Conservation (phyloP, 2,329 filamentous ascomycete genomes). For the Pseudocercospora cruenta region DNA sequence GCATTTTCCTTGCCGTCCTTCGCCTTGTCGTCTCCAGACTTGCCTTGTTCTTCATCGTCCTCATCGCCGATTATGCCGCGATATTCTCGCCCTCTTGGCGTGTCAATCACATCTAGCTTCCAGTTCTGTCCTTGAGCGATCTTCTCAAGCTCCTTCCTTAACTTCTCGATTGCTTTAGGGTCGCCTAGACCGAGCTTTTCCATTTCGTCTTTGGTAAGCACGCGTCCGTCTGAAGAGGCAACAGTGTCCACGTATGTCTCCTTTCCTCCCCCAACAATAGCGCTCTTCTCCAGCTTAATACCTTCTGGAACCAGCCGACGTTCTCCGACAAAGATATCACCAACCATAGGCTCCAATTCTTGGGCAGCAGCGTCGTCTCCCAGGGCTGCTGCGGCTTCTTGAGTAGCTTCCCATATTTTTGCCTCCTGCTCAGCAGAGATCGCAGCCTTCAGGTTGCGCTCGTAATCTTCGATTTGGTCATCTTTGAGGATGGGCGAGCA, state of each 20-base stretch:
- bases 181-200: slow-evolving; percentile 67
- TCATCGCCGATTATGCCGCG: slow-evolving; percentile 69
- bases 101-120: slow-evolving; percentile 79
- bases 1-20: neutral
- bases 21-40: slow-evolving; percentile 9
- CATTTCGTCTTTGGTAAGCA: slow-evolving; percentile 47
- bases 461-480: slow-evolving; percentile 49
- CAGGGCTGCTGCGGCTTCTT: slow-evolving; percentile 37
- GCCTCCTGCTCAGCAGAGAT: slow-evolving; percentile 26
- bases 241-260: slow-evolving; percentile 58
- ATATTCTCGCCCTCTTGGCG: slow-evolving; percentile 67
- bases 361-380: slow-evolving; percentile 8
- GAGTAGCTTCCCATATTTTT: slow-evolving; percentile 27
- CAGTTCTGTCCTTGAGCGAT: slow-evolving; percentile 73
- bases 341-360: slow-evolving; percentile 46
- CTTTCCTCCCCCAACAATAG: slow-evolving; percentile 54
- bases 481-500: slow-evolving; percentile 72
- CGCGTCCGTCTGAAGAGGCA: slow-evolving; percentile 61
- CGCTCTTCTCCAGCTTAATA: slow-evolving; percentile 58
- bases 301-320: slow-evolving; percentile 59
- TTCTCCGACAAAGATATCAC: slow-evolving; percentile 63
- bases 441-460: slow-evolving; percentile 32
- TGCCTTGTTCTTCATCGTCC: slow-evolving; percentile 43
- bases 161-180: slow-evolving; percentile 69
- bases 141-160: slow-evolving; percentile 69